Evolutionary conservation across 805 yeast species (phyloP).

Genomic region (Sungouiozyma ichnusensis): DNA sequence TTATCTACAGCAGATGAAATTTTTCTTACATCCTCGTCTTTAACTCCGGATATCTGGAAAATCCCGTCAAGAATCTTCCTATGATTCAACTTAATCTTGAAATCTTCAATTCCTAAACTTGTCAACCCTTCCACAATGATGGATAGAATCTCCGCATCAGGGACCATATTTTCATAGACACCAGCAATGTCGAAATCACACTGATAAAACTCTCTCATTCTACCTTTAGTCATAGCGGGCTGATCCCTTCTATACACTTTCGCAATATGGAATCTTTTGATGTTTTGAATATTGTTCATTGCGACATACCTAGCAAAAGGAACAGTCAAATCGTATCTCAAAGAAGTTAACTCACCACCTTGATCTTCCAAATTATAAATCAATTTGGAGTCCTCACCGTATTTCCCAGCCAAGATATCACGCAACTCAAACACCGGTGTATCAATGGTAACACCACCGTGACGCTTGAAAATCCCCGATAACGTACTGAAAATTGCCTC

Average conservation of each 20-base stretch:
- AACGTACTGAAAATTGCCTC: slow-evolving; percentile 73
- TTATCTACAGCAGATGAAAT: slow-evolving; percentile 94
- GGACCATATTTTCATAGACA: slow-evolving; percentile 82
- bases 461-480: slow-evolving; percentile 73
- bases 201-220: slow-evolving; percentile 99
- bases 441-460: slow-evolving; percentile 97
- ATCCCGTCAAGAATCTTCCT: slow-evolving; percentile 94
- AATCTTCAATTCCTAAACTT: slow-evolving; percentile 74
- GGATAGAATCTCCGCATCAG: slow-evolving; percentile 84
- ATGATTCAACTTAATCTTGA: slow-evolving; percentile 88
- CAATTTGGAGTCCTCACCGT: slow-evolving; percentile 96
- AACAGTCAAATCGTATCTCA: slow-evolving; percentile 94
- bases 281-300: slow-evolving; percentile 79
- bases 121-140: slow-evolving; percentile 77
- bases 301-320: slow-evolving; percentile 98
- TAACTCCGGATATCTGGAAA: slow-evolving; percentile 89
- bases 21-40: slow-evolving; percentile 85
- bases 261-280: slow-evolving; percentile 94
- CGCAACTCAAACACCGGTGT: slow-evolving; percentile 96
- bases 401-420: slow-evolving; percentile 92
- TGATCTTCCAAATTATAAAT: slow-evolving; percentile 95
- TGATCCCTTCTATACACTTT: slow-evolving; percentile 98
- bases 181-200: slow-evolving; percentile 99
- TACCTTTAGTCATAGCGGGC: slow-evolving; percentile 99
- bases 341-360: slow-evolving; percentile 94